These are phyloP conservation scores for Monosporascus sp. DNA, from an alignment of 2,329 filamentous ascomycete species.

Conservation along the genomic window DNA sequence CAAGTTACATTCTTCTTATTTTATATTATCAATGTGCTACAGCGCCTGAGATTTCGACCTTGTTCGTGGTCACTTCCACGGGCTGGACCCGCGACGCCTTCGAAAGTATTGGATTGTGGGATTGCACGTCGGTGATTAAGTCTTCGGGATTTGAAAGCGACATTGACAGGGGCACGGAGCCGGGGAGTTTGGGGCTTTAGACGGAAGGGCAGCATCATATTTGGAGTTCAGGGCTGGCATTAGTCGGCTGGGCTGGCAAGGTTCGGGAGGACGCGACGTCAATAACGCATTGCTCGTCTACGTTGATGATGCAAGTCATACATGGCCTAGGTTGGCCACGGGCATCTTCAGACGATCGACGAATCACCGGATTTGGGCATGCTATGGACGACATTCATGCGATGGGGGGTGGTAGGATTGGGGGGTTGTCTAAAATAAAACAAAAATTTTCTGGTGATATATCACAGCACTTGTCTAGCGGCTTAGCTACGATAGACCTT, in stretches of 20 bases:
- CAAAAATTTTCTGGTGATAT: slow-evolving; percentile 21
- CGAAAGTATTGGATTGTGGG: too few species aligned
- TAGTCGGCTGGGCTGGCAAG: not conserved
- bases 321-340: not conserved
- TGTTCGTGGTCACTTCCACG: slow-evolving; percentile 13
- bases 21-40: slow-evolving; percentile 22
- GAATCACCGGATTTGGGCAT: not conserved
- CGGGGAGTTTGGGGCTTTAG: not conserved
- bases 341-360: slow-evolving; percentile 1
- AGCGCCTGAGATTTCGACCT: slow-evolving; percentile 11
- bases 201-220: not conserved
- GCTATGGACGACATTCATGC: slow-evolving; percentile 4
- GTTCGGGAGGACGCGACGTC: not conserved
- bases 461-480: slow-evolving; percentile 13
- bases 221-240: not conserved
- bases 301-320: not conserved
- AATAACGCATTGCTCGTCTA: not conserved
- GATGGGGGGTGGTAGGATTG: not conserved
- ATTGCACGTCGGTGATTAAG: too few species aligned
- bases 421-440: slow-evolving; percentile 2
- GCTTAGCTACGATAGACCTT: slow-evolving; percentile 9
- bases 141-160: not conserved
- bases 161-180: not conserved
- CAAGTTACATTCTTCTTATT: slow-evolving; percentile 15
- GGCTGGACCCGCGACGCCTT: slow-evolving; percentile 5